A percentile compares a stretch with the other conserved stretches of the same genome.
phyloP scores from a whole-genome alignment of 1,284 basidiomycete species.

The Ceratobasidium sp. region DNA sequence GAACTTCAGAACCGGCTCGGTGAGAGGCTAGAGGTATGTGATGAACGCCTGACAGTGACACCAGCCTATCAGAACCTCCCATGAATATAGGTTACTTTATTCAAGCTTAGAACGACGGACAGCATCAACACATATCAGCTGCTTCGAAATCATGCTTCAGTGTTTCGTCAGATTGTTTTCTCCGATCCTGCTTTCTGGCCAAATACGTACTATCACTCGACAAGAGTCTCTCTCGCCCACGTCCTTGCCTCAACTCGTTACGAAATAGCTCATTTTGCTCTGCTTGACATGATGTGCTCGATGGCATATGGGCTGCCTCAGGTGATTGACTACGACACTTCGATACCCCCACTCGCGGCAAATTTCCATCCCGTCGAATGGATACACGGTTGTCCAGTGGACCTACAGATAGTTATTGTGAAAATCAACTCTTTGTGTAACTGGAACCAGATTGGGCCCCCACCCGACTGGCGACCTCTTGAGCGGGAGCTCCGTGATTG shows the following conservation, averaged over 20 bases:
- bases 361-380: not conserved
- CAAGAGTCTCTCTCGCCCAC: not conserved
- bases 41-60: not conserved
- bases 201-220: not conserved
- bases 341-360: too few species aligned
- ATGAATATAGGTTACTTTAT: not conserved
- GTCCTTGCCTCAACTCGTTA: conserved; percentile 10
- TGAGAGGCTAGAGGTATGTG: conserved; percentile 25
- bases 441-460: not conserved
- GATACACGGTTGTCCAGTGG: not conserved
- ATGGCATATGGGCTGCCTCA: conserved; percentile 29
- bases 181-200: conserved; percentile 35
- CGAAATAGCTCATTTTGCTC: conserved; percentile 19
- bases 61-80: too few species aligned
- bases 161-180: conserved; percentile 23
- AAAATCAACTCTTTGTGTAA: conserved; percentile 8
- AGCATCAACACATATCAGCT: conserved; percentile 1
- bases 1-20: conserved; percentile 10
- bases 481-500: conserved; percentile 20
- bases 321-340: conserved; percentile 27
- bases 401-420: not conserved
- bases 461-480: not conserved
- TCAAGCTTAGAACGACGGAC: not conserved
- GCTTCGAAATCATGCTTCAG: conserved; percentile 4
- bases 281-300: conserved; percentile 21